Evolutionary conservation across 1,284 basidiomycete species (phyloP).

Genomic region (Boletus smithii): DNA sequence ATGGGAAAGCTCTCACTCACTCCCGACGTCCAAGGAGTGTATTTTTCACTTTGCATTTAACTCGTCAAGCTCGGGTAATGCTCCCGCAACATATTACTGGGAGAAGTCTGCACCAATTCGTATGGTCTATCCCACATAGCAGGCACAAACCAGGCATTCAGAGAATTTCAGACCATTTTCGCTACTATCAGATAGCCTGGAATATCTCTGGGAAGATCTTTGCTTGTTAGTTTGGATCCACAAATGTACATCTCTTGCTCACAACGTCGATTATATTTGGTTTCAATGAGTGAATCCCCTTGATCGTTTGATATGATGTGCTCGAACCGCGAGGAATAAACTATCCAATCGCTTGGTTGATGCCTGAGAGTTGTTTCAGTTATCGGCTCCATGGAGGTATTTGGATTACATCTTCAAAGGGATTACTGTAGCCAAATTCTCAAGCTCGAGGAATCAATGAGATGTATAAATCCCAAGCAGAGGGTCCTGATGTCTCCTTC

Average conservation of each 20-base stretch:
- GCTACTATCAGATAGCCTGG: not conserved
- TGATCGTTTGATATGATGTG: not conserved
- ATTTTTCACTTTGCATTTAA: too few relatives aligned
- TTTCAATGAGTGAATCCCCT: too few relatives aligned
- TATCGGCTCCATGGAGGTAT: not conserved
- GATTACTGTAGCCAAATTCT: not conserved
- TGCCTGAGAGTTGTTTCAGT: constrained; percentile 9
- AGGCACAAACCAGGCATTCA: not conserved
- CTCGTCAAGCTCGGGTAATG: too few relatives aligned
- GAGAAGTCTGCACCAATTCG: not conserved
- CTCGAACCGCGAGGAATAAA: not conserved
- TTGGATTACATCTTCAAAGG: not conserved
- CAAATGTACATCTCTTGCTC: not conserved
- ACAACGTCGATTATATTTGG: constrained; percentile 1
- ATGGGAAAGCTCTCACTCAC: too few relatives aligned
- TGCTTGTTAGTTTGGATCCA: not conserved
- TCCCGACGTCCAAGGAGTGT: too few relatives aligned
- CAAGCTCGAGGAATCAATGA: not conserved
- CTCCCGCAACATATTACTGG: too few relatives aligned
- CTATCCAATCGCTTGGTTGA: not conserved
- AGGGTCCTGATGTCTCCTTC: not conserved
- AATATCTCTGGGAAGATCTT: not conserved
- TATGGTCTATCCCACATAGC: not conserved
- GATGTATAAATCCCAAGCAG: constrained; percentile 14
- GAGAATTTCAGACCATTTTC: not conserved